Percentiles rank a stretch among this genome's conserved stretches.
Conservation (phyloP, 805 yeast species). For the Starmerella cellae region DNA sequence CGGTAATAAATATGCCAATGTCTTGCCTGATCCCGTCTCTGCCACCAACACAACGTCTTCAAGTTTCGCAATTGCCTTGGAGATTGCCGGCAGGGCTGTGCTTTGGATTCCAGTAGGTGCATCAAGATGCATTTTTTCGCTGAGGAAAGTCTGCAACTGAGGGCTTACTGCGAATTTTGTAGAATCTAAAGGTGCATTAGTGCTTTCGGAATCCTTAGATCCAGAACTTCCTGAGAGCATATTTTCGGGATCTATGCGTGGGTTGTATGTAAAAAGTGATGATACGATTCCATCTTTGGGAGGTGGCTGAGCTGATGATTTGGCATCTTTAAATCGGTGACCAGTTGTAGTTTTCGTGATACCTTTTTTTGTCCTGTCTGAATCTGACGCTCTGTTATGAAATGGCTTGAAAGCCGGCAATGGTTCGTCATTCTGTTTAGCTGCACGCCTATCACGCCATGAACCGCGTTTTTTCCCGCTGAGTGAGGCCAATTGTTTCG, state of each 20-base stretch:
- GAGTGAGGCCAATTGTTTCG: conserved; percentile 14
- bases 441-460: conserved; percentile 28
- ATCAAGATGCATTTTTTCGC: conserved; percentile 15
- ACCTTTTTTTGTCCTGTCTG: neutral
- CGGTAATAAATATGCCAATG: conserved; percentile 76
- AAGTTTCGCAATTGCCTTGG: conserved; percentile 26
- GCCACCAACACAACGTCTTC: conserved; percentile 82
- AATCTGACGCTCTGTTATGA: neutral
- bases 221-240: neutral
- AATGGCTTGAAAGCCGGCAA: neutral
- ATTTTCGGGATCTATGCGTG: conserved; percentile 31
- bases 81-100: conserved; percentile 53
- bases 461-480: conserved; percentile 24
- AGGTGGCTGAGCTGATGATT: neutral
- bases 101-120: conserved; percentile 81
- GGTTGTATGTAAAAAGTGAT: conserved; percentile 66
- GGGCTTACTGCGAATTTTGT: conserved; percentile 24
- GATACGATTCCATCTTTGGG: conserved; percentile 42
- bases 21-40: conserved; percentile 97
- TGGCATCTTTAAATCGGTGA: neutral
- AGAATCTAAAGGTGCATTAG: conserved; percentile 72
- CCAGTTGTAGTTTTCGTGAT: neutral
- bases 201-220: conserved; percentile 21
- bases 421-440: conserved; percentile 5
- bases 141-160: conserved; percentile 5